These are phyloP conservation scores for Quercus glauca DNA, from an alignment of 306 rosid species.

Conservation along the genomic window DNA sequence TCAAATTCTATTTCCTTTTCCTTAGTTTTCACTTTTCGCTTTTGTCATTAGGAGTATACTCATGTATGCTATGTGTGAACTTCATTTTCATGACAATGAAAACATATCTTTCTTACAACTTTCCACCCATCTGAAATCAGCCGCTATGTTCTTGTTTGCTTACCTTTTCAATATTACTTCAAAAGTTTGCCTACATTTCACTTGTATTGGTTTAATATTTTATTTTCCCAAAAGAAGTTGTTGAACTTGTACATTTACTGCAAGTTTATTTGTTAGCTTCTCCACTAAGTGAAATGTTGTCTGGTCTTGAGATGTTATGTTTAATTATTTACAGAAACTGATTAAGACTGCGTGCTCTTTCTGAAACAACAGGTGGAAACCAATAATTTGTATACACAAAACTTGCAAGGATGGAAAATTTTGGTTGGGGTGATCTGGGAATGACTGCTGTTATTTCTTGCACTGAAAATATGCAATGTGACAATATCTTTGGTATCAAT, in stretches of 20 bases:
- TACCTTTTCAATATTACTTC: not conserved
- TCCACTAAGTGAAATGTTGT: not conserved
- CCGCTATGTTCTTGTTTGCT: not conserved
- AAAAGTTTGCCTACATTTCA: not conserved
- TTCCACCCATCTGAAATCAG: not conserved
- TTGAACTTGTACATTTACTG: not conserved
- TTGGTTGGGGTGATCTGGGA: constrained; percentile 70
- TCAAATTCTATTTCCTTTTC: not conserved
- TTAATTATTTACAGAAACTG: not conserved
- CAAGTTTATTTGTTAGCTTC: not conserved
- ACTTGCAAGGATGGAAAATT: constrained; percentile 57
- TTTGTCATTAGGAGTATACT: not conserved
- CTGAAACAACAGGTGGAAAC: constrained; percentile 45
- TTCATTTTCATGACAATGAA: too few species aligned
- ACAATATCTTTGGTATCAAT: constrained; percentile 59
- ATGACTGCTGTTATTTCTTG: constrained; percentile 23
- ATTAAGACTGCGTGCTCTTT: not conserved
- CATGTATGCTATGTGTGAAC: not conserved
- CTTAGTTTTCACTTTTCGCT: not conserved
- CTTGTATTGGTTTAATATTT: not conserved
- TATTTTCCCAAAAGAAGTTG: not conserved
- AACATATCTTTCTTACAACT: not conserved
- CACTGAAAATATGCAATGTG: constrained; percentile 32
- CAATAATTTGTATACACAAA: constrained; percentile 30
- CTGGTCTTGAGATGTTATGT: not conserved